These are phyloP conservation scores for Xylona heveae DNA, from an alignment of 495 filamentous ascomycete species.

Conservation along the genomic window DNA sequence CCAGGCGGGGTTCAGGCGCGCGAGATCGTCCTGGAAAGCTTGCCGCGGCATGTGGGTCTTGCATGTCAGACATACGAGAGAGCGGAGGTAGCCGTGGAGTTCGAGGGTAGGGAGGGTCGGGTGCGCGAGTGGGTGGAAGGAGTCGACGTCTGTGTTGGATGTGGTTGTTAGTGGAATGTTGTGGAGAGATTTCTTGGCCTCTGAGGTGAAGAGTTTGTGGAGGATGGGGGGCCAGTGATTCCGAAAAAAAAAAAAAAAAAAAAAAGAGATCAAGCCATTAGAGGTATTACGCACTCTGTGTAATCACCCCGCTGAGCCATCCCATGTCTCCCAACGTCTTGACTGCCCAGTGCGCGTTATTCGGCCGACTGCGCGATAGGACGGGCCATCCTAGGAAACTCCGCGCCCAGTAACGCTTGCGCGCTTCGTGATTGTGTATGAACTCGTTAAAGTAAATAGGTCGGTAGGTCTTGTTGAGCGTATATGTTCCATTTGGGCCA, in stretches of 20 bases:
- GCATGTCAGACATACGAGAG: conserved; percentile 65
- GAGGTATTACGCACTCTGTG: conserved; percentile 63
- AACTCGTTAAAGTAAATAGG: conserved; percentile 94
- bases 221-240: background rate
- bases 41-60: conserved; percentile 41
- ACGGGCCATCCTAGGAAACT: conserved; percentile 85
- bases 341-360: conserved; percentile 59
- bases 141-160: conserved; percentile 49
- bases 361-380: conserved; percentile 56
- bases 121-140: conserved; percentile 65
- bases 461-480: conserved; percentile 67
- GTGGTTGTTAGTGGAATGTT: background rate
- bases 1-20: conserved; percentile 72
- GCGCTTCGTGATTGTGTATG: conserved; percentile 53
- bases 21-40: conserved; percentile 54
- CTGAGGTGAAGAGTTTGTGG: background rate
- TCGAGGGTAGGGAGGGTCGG: conserved; percentile 57
- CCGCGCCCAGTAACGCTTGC: conserved; percentile 90
- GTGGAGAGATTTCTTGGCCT: background rate
- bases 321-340: conserved; percentile 47
- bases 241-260: background rate
- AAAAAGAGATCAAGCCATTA: too few species aligned
- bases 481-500: conserved; percentile 76
- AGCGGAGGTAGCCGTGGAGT: conserved; percentile 74
- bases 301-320: conserved; percentile 55